phyloP scores from a whole-genome alignment of 352 stramenopile genomes.

The Phytophthora melonis region DNA sequence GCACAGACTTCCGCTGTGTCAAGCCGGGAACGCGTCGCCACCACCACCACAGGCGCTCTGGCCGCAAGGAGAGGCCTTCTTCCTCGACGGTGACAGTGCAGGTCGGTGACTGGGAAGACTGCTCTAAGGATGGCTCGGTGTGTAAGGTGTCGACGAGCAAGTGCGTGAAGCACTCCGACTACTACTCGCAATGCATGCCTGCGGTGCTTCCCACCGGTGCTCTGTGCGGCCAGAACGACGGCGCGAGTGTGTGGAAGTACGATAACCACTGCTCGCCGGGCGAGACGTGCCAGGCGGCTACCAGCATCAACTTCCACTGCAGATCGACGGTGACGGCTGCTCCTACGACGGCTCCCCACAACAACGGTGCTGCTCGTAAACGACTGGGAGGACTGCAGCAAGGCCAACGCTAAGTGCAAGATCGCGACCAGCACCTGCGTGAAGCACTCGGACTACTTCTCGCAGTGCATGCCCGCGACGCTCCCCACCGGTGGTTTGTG shows the following conservation, averaged over 20 bases:
- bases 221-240: conserved; percentile 35
- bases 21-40: conserved; percentile 9
- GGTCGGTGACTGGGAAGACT: conserved; percentile 24
- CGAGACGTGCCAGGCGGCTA: conserved; percentile 25
- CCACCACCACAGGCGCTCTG: conserved; percentile 5
- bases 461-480: conserved; percentile 32
- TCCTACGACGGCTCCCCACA: not conserved
- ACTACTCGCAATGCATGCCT: conserved; percentile 39
- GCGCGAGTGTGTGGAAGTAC: conserved; percentile 32
- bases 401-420: conserved; percentile 10
- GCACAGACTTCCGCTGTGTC: conserved; percentile 9
- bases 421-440: conserved; percentile 17
- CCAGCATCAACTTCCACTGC: conserved; percentile 35
- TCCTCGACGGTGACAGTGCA: not conserved
- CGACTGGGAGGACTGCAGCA: conserved; percentile 29
- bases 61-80: not conserved
- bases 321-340: not conserved
- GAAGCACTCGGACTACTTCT: conserved; percentile 32
- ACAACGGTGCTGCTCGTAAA: not conserved
- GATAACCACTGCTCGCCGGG: conserved; percentile 17
- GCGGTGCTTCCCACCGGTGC: conserved; percentile 11
- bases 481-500: conserved; percentile 27
- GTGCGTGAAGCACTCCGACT: conserved; percentile 32
- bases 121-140: conserved; percentile 8
- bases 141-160: conserved; percentile 12